A percentile compares a stretch with the other conserved stretches of the same genome.
Conservation (phyloP, 75 land plant species). For the Ceratopteris richardii region DNA sequence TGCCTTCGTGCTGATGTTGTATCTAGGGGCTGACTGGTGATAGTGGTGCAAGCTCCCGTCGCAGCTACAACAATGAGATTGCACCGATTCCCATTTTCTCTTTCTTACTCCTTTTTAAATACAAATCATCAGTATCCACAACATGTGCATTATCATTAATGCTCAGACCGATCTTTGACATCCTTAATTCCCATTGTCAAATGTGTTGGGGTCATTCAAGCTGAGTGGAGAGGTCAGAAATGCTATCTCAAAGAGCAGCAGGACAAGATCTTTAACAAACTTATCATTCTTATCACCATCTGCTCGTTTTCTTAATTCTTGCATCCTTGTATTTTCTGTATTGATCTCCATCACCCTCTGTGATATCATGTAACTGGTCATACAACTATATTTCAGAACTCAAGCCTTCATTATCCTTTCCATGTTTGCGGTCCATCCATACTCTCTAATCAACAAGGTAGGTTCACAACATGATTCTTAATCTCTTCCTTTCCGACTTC, state of each 20-base stretch:
- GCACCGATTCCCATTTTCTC: slow-evolving; percentile 11
- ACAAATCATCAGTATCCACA: slow-evolving; percentile 9
- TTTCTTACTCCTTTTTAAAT: slow-evolving; percentile 6
- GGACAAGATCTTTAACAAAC: slow-evolving; percentile 49
- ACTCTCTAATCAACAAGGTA: too few species aligned
- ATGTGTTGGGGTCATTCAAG: slow-evolving; percentile 64
- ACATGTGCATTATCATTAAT: slow-evolving; percentile 66
- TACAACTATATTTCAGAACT: too few species aligned
- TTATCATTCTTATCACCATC: slow-evolving; percentile 51
- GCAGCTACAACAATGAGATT: slow-evolving; percentile 37
- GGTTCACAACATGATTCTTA: too few species aligned
- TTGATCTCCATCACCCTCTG: slow-evolving; percentile 92
- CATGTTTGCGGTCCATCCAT: too few species aligned
- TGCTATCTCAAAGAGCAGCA: slow-evolving; percentile 61
- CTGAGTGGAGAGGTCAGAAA: slow-evolving; percentile 67
- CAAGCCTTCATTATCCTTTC: too few species aligned
- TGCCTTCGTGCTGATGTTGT: slow-evolving; percentile 90
- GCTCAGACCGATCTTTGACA: slow-evolving; percentile 71
- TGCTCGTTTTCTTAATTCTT: slow-evolving; percentile 56
- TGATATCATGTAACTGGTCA: too few species aligned
- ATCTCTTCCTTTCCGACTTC: too few species aligned
- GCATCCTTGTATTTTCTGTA: slow-evolving; percentile 67
- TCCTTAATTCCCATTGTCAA: slow-evolving; percentile 63
- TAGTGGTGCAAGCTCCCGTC: slow-evolving; percentile 39
- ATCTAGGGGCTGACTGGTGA: slow-evolving; percentile 69